Conservation (phyloP, 345 rosid species). For the Euclidium syriacum region DNA sequence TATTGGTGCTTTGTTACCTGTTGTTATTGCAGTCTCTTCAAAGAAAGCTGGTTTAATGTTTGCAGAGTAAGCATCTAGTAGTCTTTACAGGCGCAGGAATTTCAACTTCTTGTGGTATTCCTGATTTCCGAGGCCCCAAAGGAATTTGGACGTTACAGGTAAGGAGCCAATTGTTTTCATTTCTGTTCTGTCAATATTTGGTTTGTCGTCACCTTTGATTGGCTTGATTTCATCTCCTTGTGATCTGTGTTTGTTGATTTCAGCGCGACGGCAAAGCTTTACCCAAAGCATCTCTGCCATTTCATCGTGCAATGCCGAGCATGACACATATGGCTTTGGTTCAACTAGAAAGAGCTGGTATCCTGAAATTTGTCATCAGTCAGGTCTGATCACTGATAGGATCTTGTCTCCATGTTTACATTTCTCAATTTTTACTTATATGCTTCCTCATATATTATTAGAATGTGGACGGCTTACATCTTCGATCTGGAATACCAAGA, state of each 20-base stretch:
- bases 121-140: slow-evolving; percentile 95
- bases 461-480: slow-evolving; percentile 98
- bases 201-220: background rate
- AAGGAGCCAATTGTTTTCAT: slow-evolving; percentile 3
- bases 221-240: background rate
- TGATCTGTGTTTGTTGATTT: background rate
- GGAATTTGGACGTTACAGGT: slow-evolving; percentile 99
- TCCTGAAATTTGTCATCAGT: slow-evolving; percentile 80
- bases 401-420: background rate
- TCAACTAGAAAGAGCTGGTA: slow-evolving; percentile 82
- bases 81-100: slow-evolving; percentile 98
- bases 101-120: slow-evolving; percentile 97
- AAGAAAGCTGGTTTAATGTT: slow-evolving; percentile 34
- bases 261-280: slow-evolving; percentile 89
- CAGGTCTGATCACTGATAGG: slow-evolving; percentile 45
- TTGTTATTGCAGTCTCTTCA: slow-evolving; percentile 17
- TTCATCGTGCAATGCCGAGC: slow-evolving; percentile 97
- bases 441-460: slow-evolving; percentile 25
- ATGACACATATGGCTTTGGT: slow-evolving; percentile 97
- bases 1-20: background rate
- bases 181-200: background rate
- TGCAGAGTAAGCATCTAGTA: slow-evolving; percentile 99
- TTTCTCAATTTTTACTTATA: background rate
- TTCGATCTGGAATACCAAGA: slow-evolving; percentile 98
- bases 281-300: slow-evolving; percentile 88